Conservation (phyloP, 2,329 filamentous ascomycete species). For the Fusarium tupiense region DNA sequence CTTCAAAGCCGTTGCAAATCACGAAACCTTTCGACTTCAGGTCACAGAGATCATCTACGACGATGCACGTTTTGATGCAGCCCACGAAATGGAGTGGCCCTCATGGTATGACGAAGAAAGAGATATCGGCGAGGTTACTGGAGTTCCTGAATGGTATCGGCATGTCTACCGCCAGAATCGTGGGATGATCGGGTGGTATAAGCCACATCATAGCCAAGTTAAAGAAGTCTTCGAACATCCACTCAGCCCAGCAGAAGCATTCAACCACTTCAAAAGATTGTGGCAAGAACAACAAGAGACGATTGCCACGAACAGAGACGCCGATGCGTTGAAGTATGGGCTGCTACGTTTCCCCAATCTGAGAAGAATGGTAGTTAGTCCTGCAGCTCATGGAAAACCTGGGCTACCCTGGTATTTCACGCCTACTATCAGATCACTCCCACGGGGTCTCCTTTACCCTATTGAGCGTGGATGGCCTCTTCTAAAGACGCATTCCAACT, state of each 20-base stretch:
- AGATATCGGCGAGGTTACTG: background rate
- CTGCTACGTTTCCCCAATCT: conserved; percentile 49
- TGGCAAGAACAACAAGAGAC: conserved; percentile 48
- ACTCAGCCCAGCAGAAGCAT: conserved; percentile 22
- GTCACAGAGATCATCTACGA: conserved; percentile 34
- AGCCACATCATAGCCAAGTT: background rate
- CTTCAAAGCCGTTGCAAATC: background rate
- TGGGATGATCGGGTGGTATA: rapidly evolving
- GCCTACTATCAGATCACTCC: background rate
- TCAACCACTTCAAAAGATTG: conserved; percentile 47
- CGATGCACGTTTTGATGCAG: conserved; percentile 9
- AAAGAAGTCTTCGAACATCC: background rate
- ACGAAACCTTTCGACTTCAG: conserved; percentile 1
- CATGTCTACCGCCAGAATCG: background rate
- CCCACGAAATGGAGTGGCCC: background rate
- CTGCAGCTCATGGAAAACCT: conserved; percentile 50
- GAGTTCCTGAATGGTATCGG: background rate
- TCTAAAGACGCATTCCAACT: background rate
- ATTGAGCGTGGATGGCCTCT: conserved; percentile 45
- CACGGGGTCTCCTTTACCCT: conserved; percentile 51
- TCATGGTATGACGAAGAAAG: background rate
- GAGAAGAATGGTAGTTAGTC: conserved; percentile 51
- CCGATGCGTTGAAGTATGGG: conserved; percentile 44
- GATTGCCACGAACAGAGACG: conserved; percentile 43
- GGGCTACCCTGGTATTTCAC: conserved; percentile 53